These are phyloP conservation scores for Neurospora cerealis DNA, from an alignment of 495 filamentous ascomycete genomes.

Conservation along the genomic window DNA sequence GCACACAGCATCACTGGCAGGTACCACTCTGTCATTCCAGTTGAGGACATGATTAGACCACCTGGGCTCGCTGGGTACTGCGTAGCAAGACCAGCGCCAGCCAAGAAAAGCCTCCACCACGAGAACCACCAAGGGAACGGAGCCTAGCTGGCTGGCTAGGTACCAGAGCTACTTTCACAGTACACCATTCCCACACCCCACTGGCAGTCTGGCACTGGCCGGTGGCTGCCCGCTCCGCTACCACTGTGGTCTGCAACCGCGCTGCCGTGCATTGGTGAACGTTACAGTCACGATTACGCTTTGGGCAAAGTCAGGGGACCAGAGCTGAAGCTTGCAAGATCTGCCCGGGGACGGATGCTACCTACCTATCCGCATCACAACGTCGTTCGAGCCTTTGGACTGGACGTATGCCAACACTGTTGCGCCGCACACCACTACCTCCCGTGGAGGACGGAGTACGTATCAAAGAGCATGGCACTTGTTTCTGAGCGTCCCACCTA, in stretches of 20 bases:
- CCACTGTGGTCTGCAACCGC: conserved; percentile 11
- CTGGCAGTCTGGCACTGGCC: conserved; percentile 15
- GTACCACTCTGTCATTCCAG: background rate
- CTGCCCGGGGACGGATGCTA: conserved; percentile 19
- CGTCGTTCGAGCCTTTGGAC: background rate
- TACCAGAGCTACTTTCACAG: background rate
- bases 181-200: background rate
- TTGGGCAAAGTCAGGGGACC: conserved; percentile 29
- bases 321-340: conserved; percentile 20
- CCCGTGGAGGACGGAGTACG: background rate
- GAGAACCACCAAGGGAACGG: background rate
- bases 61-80: background rate
- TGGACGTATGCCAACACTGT: background rate
- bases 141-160: background rate
- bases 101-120: background rate
- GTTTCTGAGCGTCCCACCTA: background rate
- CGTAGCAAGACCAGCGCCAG: background rate
- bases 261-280: conserved; percentile 19
- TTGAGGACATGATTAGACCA: background rate
- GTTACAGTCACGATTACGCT: conserved; percentile 29
- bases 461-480: background rate
- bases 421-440: background rate
- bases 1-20: background rate
- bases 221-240: conserved; percentile 23
- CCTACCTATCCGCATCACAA: conserved; percentile 9